Evolutionary conservation across 257 asterid species (phyloP), one percentile per base, ranked within the genome.

Genomic region (Petrea volubilis): DNA sequence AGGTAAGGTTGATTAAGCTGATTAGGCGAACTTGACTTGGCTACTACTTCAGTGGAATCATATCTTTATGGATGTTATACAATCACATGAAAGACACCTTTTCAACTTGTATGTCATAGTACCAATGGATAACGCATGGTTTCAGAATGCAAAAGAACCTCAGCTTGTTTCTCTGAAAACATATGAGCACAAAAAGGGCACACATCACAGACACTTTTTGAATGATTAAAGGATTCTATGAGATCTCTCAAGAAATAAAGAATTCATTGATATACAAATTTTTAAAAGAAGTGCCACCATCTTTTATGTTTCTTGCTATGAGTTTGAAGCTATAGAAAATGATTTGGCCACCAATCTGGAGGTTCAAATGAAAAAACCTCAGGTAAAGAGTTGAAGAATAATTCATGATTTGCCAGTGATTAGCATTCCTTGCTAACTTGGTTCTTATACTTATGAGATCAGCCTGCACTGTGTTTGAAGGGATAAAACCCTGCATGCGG

Each of bases 401-500:
- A n/a, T n/a, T 24, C 28, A 25, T 64, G 27, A n/a, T 41, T 52
- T 34, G 21, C 46, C 20, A 11, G 67, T n/a, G 40, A n/a, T 13
- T 31, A 15, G 52, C 21, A 20, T 60, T 62, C n/a, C 28, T 49
- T 36, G 29, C 38, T 27, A 29, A 61, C 38, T n/a, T 29, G 38
- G 41, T 4, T 31, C 27, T 34, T 29, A 10, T 15, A n/a, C 17
- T 56, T 2, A 15, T 60, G 58, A 21, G 43, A 53, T 76, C 27
- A 12, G n/a, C n/a, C n/a, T 70, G 51, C 43, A 55, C 31, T 75
- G 41, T 61, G 46, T 52, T 59, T 60, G 10, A 61, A 33, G 9
- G 67, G 51, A 25, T 7, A 33, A 7, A 55, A 49, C 13, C 34
- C 50, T 64, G 64, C 70, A 58, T 47, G 36, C 40, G 58, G 53